Percentiles rank a stretch among this genome's conserved stretches.
Conservation (phyloP, 352 stramenopile genomes). For the Globisporangium polare region DNA sequence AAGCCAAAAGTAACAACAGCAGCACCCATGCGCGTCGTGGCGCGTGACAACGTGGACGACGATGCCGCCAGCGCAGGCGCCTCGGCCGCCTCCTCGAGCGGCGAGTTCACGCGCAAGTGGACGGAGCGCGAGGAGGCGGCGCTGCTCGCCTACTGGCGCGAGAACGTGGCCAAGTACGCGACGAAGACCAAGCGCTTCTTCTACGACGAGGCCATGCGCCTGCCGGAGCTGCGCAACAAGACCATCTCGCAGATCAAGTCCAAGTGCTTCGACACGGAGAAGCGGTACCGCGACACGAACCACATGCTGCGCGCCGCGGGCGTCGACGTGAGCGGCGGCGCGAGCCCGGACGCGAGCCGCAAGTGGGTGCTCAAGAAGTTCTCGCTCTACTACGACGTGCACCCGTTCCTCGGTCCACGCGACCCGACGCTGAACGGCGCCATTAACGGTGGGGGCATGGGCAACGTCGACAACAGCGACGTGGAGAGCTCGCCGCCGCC, state of each 20-base stretch:
- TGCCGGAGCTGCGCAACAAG: conserved; percentile 17
- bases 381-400: conserved; percentile 20
- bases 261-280: conserved; percentile 21
- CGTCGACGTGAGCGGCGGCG: neutral
- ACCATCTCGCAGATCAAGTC: conserved; percentile 16
- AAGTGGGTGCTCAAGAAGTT: conserved; percentile 16
- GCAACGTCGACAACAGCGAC: neutral
- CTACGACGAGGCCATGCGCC: conserved; percentile 12
- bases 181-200: conserved; percentile 19
- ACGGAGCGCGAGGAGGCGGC: conserved; percentile 13
- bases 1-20: no score
- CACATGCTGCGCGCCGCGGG: conserved; percentile 8
- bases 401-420: conserved; percentile 12
- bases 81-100: neutral
- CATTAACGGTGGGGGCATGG: neutral
- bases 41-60: no score
- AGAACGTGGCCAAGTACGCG: conserved; percentile 13
- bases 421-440: neutral
- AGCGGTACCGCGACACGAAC: conserved; percentile 15
- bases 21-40: no score
- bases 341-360: conserved; percentile 1
- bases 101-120: conserved; percentile 17
- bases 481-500: conserved; percentile 4
- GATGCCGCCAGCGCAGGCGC: no score
- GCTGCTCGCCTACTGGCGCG: conserved; percentile 17